Evolutionary conservation across 768 basidiomycete genomes (phyloP).

Genomic region (Amanita molliuscula): DNA sequence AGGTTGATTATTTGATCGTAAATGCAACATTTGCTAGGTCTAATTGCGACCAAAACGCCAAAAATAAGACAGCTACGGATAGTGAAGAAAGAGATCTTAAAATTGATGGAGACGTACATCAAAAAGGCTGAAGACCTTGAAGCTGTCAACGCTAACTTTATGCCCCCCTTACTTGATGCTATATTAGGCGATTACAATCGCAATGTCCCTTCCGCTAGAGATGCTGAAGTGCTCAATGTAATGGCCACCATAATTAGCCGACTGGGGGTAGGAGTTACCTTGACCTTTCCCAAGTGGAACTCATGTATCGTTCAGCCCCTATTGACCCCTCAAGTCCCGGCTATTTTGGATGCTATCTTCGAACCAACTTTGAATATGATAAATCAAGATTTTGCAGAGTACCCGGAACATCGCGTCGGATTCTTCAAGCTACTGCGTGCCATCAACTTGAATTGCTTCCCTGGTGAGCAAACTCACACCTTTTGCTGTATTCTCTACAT

Average conservation of each 20-base stretch:
- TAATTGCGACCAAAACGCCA: conserved; percentile 92
- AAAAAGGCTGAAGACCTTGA: conserved; percentile 96
- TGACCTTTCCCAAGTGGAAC: not conserved
- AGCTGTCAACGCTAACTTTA: conserved; percentile 82
- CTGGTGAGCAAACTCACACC: conserved; percentile 42
- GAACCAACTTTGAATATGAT: conserved; percentile 98
- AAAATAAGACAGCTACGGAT: conserved; percentile 91
- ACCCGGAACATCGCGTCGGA: conserved; percentile 92
- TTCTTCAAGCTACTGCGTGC: conserved; percentile 94
- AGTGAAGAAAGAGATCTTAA: conserved; percentile 97
- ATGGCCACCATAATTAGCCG: conserved; percentile 90
- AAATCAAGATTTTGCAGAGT: conserved; percentile 99
- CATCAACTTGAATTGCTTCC: conserved; percentile 92
- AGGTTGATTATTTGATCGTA: not conserved
- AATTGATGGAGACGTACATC: conserved; percentile 96
- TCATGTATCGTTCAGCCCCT: conserved; percentile 40
- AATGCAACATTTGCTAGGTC: conserved; percentile 33
- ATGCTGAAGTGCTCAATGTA: conserved; percentile 94
- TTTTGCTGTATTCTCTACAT: conserved; percentile 2
- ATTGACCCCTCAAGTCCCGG: conserved; percentile 87
- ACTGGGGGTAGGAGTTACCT: conserved; percentile 59
- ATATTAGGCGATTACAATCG: conserved; percentile 96
- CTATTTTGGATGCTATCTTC: conserved; percentile 94
- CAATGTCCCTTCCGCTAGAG: conserved; percentile 87
- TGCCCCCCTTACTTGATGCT: conserved; percentile 91